Evolutionary conservation across 192 early-diverging fungal genomes (phyloP).

Genomic region (Linnemannia exigua): DNA sequence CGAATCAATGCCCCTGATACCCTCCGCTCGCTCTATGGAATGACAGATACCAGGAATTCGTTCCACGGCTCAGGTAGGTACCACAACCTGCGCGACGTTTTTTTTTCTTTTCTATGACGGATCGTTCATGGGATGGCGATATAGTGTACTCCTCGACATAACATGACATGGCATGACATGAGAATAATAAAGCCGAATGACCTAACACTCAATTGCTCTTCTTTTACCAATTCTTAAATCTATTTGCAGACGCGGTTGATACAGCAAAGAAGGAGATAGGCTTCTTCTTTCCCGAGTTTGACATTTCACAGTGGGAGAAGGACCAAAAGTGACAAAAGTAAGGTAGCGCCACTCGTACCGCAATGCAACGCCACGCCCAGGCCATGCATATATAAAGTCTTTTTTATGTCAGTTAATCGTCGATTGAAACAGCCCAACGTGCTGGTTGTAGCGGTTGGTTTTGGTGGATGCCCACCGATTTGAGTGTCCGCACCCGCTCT

Average conservation of each 20-base stretch:
- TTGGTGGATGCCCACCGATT: not conserved
- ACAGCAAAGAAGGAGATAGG: constrained; percentile 71
- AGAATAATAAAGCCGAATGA: not conserved
- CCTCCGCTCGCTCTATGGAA: constrained; percentile 72
- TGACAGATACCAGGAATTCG: constrained; percentile 83
- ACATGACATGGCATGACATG: not conserved
- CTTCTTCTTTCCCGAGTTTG: constrained; percentile 73
- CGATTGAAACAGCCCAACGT: no score
- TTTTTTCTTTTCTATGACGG: not conserved
- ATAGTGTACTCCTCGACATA: not conserved
- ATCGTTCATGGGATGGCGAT: not conserved
- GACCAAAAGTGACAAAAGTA: constrained; percentile 1
- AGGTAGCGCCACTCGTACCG: not conserved
- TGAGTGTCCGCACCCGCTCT: not conserved
- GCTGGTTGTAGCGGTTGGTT: no score
- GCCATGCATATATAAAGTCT: not conserved
- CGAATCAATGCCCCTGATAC: constrained; percentile 66
- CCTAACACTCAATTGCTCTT: not conserved
- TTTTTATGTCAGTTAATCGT: no score
- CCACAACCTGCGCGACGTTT: not conserved
- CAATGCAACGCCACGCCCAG: not conserved
- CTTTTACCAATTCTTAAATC: not conserved
- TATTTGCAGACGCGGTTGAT: constrained; percentile 65
- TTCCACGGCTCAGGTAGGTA: constrained; percentile 79
- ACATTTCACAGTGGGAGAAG: constrained; percentile 44